Evolutionary conservation across 805 yeast genomes (phyloP), one percentile per base, ranked within the genome.

Genomic region (Saturnispora hagleri): DNA sequence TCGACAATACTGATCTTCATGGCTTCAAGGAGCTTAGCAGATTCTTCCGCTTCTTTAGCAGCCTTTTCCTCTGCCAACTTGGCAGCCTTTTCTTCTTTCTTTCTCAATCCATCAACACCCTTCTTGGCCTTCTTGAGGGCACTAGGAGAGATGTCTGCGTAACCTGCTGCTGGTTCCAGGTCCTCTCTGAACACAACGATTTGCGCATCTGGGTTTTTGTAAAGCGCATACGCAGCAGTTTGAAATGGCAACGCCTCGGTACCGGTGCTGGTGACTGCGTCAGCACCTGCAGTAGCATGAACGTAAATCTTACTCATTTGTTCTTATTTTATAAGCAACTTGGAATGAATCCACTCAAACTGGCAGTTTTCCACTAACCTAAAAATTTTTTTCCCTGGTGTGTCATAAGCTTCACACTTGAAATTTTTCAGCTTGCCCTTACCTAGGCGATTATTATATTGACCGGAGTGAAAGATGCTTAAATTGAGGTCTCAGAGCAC

Each of bases 101-200:
- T 91, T 71, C 80, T 88, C 57, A 93, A 73, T 5, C 95, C 91
- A 34, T 90, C 97, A 52, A 86, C 93, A 54, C 96, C 97, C 69
- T 93, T 93, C 70, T 87, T 88, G 61, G 98, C 97, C 72, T 91
- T 93, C 73, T 93, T 93, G 65, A 91, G 72, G 6, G 96, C 97
- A 50, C 95, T 82, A 5, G 96, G 89, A 17, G 89, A 75, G 64
- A 95, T 90, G 62, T 85, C 91, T 59, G 73, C 78, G 65, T 78
- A 91, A n/a, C 42, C 42, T 38, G 60, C 61, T 47, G 77, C 85
- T 55, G 79, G 88, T 40, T 71, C 72, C 2, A 48, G 40, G 34
- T 55, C 58, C 59, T 77, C 77, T 61, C 82, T 84, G 70, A 74
- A 81, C 40, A 84, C 78, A 43, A 77, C 71, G 38, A 86, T 64